Conservation (phyloP, 371 early-diverging fungal species). For the Mucor velutinosus region DNA sequence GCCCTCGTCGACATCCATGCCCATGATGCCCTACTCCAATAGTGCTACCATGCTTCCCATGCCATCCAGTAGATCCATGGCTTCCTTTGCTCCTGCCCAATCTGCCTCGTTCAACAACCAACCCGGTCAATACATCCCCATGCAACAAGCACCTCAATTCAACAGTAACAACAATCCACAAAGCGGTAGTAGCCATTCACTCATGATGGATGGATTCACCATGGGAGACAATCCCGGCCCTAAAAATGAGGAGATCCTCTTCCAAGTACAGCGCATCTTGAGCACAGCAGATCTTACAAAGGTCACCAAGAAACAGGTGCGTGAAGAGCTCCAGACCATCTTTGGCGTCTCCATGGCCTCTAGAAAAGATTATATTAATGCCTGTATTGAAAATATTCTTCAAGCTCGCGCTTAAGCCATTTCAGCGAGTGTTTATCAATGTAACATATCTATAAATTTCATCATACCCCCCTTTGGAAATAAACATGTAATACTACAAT, state of each 20-base stretch:
- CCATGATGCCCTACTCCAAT: constrained; percentile 38
- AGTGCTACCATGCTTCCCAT: constrained; percentile 24
- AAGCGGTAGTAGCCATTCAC: constrained; percentile 30
- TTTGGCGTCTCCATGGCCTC: constrained; percentile 52
- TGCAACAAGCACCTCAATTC: constrained; percentile 28
- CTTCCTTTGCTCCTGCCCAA: constrained; percentile 19
- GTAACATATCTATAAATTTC: not conserved
- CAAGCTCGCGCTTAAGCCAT: constrained; percentile 35
- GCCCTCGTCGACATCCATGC: constrained; percentile 38
- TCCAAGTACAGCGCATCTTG: constrained; percentile 77
- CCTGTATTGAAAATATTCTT: constrained; percentile 48
- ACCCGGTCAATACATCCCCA: constrained; percentile 30
- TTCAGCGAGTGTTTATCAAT: not conserved
- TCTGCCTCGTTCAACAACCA: constrained; percentile 15
- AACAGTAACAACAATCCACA: constrained; percentile 11
- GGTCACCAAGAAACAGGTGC: constrained; percentile 82
- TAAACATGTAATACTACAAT: not conserved
- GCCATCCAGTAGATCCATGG: constrained; percentile 23
- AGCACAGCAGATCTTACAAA: constrained; percentile 76
- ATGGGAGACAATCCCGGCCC: constrained; percentile 29
- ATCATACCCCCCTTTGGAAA: not conserved
- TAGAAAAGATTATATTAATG: constrained; percentile 60
- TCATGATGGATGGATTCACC: constrained; percentile 38
- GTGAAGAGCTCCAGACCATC: constrained; percentile 43
- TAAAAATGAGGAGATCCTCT: constrained; percentile 78